Evolutionary conservation across 2,329 filamentous ascomycete species (phyloP), one percentile per base, ranked within the genome.

Genomic region (Exserohilum rostratum): DNA sequence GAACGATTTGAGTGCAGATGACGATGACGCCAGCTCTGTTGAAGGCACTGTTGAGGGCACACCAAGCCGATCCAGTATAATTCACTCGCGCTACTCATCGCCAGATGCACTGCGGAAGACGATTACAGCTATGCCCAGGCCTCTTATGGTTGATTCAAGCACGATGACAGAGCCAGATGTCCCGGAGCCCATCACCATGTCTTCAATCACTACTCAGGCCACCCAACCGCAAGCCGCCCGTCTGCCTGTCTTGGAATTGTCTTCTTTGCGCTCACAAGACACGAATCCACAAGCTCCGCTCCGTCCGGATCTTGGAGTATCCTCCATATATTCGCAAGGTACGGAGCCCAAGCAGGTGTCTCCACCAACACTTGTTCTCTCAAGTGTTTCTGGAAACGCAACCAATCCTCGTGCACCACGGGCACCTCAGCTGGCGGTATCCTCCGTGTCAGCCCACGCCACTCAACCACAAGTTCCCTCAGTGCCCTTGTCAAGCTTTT

Each of bases 1-100:
- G 37, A 91, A 90, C 48, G 90, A 91, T 62, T 79, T 97, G 38
- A 88, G 86, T 52, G 80, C 89, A 63, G 90, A 91, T 55, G 88
- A 89, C 58, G 87, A 89, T 22, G 80, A 71, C 31, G 68, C 65
- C 35, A 73, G 71, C 50, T 65, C 67, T 60, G 61, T 60, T 10
- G 71, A 76, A 43, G 69, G 72, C 34, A 73, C 73, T 60, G 61
- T 61, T 11, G 71, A 76, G 42, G 69, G 72, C 35, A 73, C 73
- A 27, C 71, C 73, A 34, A 73, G 67, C 52, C 67, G 69, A 46
- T 72, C 71, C 1, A 71, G 62, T 50, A 39, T 71, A 9, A 35
- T 74, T 12, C 49, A 66, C 10, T 75, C 72, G 31, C 67, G 62
- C 6, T 69, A 74, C 6, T 69, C 69, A 9, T 71, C 72, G 7